Base-by-base conservation (phyloP, 805 yeast genomes). In the Wickerhamiella lipophila region DNA sequence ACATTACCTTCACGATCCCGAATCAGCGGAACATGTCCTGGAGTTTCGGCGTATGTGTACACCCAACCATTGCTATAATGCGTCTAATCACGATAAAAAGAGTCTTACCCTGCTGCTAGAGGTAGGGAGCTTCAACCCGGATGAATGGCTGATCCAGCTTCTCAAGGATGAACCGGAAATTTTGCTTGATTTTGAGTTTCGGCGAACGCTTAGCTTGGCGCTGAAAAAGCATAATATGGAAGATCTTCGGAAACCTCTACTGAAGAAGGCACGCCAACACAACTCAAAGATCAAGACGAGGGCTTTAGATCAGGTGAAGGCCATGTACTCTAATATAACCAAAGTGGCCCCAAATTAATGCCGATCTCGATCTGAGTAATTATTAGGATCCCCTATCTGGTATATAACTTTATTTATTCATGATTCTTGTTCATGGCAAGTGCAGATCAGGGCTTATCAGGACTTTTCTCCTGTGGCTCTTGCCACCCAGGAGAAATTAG, bases 1-100 rank as follows among this genome's bases (percentile, higher is more conserved):
- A 22, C 45, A 47, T 23, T 27, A 23, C n/a, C 32, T 45, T 3
- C 9, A n/a, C 12, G 42, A 35, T 26, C 16, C 42, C n/a, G 48
- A 36, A 18, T 19, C 36, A 18, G 48, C 48, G 2, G 47, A 25
- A 11, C 47, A 44, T 34, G 41, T 23, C 9, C 40, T 34, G 15
- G 47, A 44, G 23, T 44, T 32, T 35, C 15, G 36, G 16, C 39
- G 47, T 11, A 15, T 44, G 40, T 44, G 47, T 19, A 27, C 40
- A 6, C 29, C 47, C 16, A 23, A 32, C 25, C 41, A 32, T 19
- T 23, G 27, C 16, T 44, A 32, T 25, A 30, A 23, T 32, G 15
- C 38, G 21, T 26, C 34, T 12, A 44, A 44, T 25, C 47, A 44
- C 25, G 47, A 44, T 16, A 25, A 23, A 15, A 27, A 25, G 21